These are phyloP conservation scores for Salix viminalis DNA, from an alignment of 345 rosid species.

Conservation along the genomic window DNA sequence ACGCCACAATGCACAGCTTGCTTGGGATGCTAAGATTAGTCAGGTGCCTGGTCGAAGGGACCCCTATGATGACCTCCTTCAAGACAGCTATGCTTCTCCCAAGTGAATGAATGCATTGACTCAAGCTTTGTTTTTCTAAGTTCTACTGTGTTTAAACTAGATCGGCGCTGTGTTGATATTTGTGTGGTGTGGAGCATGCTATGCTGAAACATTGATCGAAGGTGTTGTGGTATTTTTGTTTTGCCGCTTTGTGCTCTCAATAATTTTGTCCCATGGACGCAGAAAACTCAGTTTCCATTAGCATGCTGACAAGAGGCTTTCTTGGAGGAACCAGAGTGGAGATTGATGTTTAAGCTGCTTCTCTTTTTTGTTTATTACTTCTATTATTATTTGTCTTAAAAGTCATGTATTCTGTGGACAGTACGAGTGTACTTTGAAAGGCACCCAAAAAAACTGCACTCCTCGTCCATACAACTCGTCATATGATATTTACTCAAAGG, in stretches of 20 bases:
- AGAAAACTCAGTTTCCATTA: background rate
- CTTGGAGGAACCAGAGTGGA: background rate
- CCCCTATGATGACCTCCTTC: conserved; percentile 86
- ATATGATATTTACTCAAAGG: background rate
- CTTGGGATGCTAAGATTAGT: conserved; percentile 95
- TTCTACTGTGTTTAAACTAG: background rate
- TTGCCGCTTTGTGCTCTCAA: background rate
- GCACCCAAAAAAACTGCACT: too few relatives aligned
- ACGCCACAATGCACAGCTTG: conserved; percentile 88
- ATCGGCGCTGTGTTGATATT: background rate
- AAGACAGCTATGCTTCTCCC: conserved; percentile 30
- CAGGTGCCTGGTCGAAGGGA: conserved; percentile 94
- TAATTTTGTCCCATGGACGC: background rate
- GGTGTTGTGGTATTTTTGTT: background rate
- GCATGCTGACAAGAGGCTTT: background rate
- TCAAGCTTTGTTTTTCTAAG: conserved; percentile 18
- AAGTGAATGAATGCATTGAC: conserved; percentile 13
- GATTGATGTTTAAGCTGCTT: background rate
- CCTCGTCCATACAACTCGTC: background rate
- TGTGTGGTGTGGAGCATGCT: background rate
- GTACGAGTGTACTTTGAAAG: background rate
- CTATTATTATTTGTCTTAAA: too few relatives aligned
- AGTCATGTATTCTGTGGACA: background rate
- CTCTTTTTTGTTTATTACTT: background rate
- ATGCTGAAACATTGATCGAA: background rate